Evolutionary conservation across 2,329 filamentous ascomycete genomes (phyloP).

Genomic region (Aspergillus sp.): DNA sequence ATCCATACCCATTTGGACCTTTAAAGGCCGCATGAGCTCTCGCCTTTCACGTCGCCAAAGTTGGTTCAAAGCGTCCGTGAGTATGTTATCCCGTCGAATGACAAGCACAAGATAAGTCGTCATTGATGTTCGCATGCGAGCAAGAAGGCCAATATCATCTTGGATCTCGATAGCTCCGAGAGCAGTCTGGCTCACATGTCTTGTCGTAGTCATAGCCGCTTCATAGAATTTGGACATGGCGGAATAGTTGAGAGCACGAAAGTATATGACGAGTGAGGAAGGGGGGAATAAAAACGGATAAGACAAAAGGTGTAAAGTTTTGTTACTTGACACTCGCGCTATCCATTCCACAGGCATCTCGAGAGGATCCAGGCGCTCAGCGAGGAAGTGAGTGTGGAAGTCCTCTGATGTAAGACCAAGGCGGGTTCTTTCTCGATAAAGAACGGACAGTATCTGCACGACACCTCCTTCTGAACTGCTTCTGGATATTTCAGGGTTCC

Average conservation of each 20-base stretch:
- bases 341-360: slow-evolving; percentile 74
- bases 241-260: slow-evolving; percentile 83
- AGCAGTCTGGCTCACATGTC: slow-evolving; percentile 47
- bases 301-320: slow-evolving; percentile 72
- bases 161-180: slow-evolving; percentile 46
- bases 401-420: slow-evolving; percentile 67
- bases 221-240: slow-evolving; percentile 81
- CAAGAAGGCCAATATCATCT: slow-evolving; percentile 62
- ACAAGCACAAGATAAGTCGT: slow-evolving; percentile 70
- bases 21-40: slow-evolving; percentile 80
- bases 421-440: slow-evolving; percentile 70
- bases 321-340: slow-evolving; percentile 59
- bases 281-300: slow-evolving; percentile 78
- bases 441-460: slow-evolving; percentile 67
- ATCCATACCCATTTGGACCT: slow-evolving; percentile 81
- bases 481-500: slow-evolving; percentile 66
- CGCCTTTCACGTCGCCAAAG: slow-evolving; percentile 82
- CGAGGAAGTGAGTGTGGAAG: slow-evolving; percentile 74
- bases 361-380: slow-evolving; percentile 72
- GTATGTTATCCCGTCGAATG: slow-evolving; percentile 65
- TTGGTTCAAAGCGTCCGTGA: slow-evolving; percentile 78
- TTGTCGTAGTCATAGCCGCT: slow-evolving; percentile 54
- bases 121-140: slow-evolving; percentile 65
- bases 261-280: slow-evolving; percentile 73
- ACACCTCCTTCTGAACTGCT: slow-evolving; percentile 75